Percentiles rank a stretch among this genome's conserved stretches.
Evolutionary conservation across 768 basidiomycete genomes (phyloP).

Genomic region (Lyophyllum atratum): DNA sequence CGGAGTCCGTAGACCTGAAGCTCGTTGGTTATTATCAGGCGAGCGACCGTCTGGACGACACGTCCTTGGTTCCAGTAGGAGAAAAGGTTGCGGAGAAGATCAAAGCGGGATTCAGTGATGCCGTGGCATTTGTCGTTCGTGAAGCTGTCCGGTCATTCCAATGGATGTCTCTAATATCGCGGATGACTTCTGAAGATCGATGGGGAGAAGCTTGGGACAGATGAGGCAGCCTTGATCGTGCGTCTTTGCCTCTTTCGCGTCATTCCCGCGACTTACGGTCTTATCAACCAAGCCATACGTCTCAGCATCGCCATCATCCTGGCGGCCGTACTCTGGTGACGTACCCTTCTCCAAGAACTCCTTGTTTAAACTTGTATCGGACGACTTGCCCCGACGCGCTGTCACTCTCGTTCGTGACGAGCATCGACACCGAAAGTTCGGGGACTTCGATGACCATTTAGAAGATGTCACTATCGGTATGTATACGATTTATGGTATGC

Average conservation of each 20-base stretch:
- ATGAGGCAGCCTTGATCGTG: constrained; percentile 59
- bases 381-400: constrained; percentile 48
- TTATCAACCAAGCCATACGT: constrained; percentile 50
- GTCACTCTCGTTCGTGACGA: constrained; percentile 49
- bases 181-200: constrained; percentile 49
- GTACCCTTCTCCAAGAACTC: constrained; percentile 48
- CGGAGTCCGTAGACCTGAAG: constrained; percentile 49
- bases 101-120: constrained; percentile 51
- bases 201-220: constrained; percentile 54
- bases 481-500: constrained; percentile 14
- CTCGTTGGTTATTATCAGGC: constrained; percentile 81
- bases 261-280: background rate
- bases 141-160: background rate
- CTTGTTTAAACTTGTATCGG: constrained; percentile 45
- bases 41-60: constrained; percentile 62
- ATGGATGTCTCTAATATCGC: background rate
- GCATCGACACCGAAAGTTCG: constrained; percentile 58
- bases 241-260: constrained; percentile 23
- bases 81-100: constrained; percentile 63
- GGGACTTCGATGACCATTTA: constrained; percentile 83
- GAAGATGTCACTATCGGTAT: constrained; percentile 67
- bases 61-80: constrained; percentile 62
- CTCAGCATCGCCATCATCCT: constrained; percentile 38
- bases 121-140: constrained; percentile 73
- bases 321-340: constrained; percentile 47